Evolutionary conservation across 768 basidiomycete species (phyloP), one percentile per base, ranked within the genome.

Genomic region (Macrolepiota fuliginosa): DNA sequence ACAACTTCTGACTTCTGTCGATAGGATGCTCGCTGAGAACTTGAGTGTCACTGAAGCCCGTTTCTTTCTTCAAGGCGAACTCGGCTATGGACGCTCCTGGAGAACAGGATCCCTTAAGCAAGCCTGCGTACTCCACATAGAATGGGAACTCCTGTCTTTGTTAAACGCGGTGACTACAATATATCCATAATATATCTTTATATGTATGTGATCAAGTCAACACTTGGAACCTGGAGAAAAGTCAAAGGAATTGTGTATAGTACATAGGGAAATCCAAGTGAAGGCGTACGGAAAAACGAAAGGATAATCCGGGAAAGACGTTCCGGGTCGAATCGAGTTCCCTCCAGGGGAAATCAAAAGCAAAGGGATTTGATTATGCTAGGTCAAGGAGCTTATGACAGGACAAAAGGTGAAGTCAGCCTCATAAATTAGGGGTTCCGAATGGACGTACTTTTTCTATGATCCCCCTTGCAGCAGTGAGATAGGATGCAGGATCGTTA

Each of bases 71-170:
- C 78, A 81, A 80, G 66, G 77, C 77, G 66, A 96, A 96, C 74
- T 95, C 95, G 1, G 87, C 89, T 65, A 86, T 96, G 83, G 95
- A 97, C 68, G 91, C 96, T n/a, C 92, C 93, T 6, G 86, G 86
- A 10, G 81, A 76, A 39, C 80, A 79, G 49, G 94, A 94, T 72
- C 62, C 72, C 3, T 74, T 82, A 62, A 92, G 91, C 65, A 78
- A 80, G 6, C 72, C 81, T n/a, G 91, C 91, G 15, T 91, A 91
- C 66, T 65, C 64, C 9, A 5, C 15, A 22, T 49, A 59, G 45
- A 59, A 61, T 15, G 52, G 42, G 12, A 15, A 32, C 5, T 19
- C 52, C 9, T 61, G 59, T 25, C 52, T 54, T 36, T 61, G 45
- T 36, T 52, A 40, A 32, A 27, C 9, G 9, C 2, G 40, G 29